Percentiles rank a stretch among this genome's conserved stretches.
Conservation (phyloP, 805 yeast species). For the Barnettozyma pratensis region DNA sequence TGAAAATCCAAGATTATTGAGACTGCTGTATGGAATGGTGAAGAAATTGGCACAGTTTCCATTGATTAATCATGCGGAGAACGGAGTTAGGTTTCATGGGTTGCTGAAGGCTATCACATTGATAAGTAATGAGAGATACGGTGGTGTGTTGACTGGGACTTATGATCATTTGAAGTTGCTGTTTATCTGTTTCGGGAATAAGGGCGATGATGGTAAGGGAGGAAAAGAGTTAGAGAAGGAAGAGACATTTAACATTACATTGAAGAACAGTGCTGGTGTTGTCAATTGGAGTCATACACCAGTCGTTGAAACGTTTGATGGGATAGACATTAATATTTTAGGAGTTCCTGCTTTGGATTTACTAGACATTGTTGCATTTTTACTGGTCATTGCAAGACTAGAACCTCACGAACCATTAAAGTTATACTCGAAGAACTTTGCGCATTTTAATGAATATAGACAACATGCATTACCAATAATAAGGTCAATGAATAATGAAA, state of each 20-base stretch:
- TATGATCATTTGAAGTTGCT: constrained; percentile 40
- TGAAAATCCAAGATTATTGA: constrained; percentile 21
- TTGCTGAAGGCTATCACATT: constrained; percentile 40
- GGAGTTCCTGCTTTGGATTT: constrained; percentile 37
- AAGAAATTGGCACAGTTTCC: constrained; percentile 46
- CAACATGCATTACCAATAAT: constrained; percentile 39
- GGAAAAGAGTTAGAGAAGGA: not conserved
- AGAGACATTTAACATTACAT: constrained; percentile 13
- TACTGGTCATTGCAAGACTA: constrained; percentile 40
- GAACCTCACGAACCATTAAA: constrained; percentile 30
- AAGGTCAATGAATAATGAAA: constrained; percentile 41
- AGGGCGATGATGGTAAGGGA: not conserved
- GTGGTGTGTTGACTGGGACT: constrained; percentile 29
- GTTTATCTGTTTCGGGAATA: constrained; percentile 27
- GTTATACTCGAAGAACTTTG: constrained; percentile 21
- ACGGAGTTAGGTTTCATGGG: constrained; percentile 32
- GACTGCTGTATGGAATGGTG: constrained; percentile 35
- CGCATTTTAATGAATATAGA: constrained; percentile 40
- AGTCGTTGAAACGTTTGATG: constrained; percentile 38
- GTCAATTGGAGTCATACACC: constrained; percentile 29
- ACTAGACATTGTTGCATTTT: constrained; percentile 41
- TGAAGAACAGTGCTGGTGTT: constrained; percentile 6
- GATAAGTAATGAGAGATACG: constrained; percentile 39
- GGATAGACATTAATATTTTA: constrained; percentile 33
- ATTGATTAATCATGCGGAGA: constrained; percentile 31